phyloP scores from a whole-genome alignment of 768 basidiomycete species.

The Lactarius hengduanensis region DNA sequence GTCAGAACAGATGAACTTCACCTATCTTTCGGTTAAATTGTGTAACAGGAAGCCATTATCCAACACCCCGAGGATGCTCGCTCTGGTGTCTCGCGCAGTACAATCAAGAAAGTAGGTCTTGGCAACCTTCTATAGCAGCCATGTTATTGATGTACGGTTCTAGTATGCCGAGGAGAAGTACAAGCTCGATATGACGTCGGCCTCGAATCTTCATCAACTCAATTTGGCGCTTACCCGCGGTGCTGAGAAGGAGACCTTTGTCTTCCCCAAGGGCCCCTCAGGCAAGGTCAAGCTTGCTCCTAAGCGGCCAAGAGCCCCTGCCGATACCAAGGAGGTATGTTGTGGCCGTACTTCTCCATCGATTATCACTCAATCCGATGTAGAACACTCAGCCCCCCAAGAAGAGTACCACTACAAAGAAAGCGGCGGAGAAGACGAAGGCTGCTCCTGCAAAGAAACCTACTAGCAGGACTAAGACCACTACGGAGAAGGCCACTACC shows the following conservation, averaged over 20 bases:
- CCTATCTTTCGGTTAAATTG: constrained; percentile 3
- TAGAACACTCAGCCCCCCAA: constrained; percentile 40
- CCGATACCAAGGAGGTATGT: constrained; percentile 60
- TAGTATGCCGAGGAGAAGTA: constrained; percentile 58
- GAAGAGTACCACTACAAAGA: constrained; percentile 31
- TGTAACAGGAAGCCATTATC: constrained; percentile 66
- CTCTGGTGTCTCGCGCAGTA: constrained; percentile 68
- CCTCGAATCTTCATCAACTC: constrained; percentile 46
- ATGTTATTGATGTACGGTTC: constrained; percentile 3
- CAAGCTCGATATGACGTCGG: constrained; percentile 46
- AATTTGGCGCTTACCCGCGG: constrained; percentile 56
- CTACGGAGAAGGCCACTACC: constrained; percentile 37
- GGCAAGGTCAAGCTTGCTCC: constrained; percentile 75
- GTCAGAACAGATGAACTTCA: background rate
- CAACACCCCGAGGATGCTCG: constrained; percentile 63
- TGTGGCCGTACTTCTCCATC: background rate
- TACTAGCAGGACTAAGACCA: constrained; percentile 34
- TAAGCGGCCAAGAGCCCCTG: constrained; percentile 43
- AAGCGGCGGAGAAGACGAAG: constrained; percentile 32
- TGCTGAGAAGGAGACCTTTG: constrained; percentile 49
- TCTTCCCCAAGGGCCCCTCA: constrained; percentile 62
- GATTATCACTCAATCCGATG: constrained; percentile 24
- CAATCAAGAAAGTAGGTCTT: constrained; percentile 58
- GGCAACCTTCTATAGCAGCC: background rate
- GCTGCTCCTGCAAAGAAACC: constrained; percentile 38